Conservation (phyloP, 805 yeast species). For the Metschnikowia sp. region DNA sequence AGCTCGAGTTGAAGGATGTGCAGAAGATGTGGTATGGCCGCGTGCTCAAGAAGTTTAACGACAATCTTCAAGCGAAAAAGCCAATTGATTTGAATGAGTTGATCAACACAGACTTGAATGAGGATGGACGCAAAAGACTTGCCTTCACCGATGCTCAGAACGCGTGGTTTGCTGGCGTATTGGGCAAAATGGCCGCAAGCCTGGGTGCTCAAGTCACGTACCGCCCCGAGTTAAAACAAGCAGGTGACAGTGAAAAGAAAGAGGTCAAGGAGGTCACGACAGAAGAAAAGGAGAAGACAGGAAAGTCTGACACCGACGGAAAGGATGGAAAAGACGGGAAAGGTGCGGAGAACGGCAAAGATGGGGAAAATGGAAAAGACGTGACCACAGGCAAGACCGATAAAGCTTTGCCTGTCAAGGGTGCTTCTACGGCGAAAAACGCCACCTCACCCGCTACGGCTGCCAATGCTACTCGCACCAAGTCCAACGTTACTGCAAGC, state of each 20-base stretch:
- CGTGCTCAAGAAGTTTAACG: background rate
- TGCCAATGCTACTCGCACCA: background rate
- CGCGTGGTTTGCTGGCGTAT: background rate
- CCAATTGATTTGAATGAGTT: background rate
- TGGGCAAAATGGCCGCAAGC: background rate
- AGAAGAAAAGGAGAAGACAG: background rate
- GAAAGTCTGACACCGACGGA: background rate
- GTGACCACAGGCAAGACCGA: too few relatives aligned
- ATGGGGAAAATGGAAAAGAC: too few relatives aligned
- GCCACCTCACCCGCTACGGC: background rate
- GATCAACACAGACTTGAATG: background rate
- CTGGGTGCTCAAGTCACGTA: too few relatives aligned
- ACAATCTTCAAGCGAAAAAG: background rate
- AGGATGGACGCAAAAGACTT: background rate
- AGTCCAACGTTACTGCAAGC: background rate
- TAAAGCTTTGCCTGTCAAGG: too few relatives aligned
- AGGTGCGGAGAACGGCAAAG: background rate
- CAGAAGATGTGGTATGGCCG: background rate
- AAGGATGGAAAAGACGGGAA: background rate
- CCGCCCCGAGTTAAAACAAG: too few relatives aligned
- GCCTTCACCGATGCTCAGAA: background rate
- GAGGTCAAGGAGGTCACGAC: background rate
- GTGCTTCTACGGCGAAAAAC: too few relatives aligned
- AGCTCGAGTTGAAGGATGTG: background rate
- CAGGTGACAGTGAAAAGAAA: background rate